Conservation (phyloP, 345 rosid species). For the Psidium friedrichsthalianum region DNA sequence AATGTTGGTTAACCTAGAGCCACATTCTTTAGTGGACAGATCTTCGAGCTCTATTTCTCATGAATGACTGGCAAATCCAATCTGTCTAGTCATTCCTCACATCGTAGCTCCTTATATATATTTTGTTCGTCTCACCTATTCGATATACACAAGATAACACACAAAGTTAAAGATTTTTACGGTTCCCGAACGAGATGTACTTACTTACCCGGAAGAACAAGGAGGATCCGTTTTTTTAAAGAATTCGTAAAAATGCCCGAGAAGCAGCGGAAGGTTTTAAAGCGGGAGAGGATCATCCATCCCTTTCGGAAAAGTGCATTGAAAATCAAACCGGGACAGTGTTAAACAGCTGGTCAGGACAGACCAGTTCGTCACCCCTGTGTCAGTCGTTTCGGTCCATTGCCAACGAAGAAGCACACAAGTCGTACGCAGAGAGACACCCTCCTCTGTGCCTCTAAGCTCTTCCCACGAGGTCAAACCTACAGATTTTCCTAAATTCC, state of each 20-base stretch:
- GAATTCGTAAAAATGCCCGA: not conserved
- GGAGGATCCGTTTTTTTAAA: not conserved
- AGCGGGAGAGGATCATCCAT: not conserved
- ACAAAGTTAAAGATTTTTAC: not conserved
- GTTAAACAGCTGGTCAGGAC: not conserved
- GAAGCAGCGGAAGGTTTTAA: not conserved
- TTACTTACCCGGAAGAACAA: not conserved
- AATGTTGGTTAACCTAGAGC: not conserved
- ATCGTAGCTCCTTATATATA: not conserved
- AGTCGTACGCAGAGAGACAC: not conserved
- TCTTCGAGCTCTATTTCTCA: not conserved
- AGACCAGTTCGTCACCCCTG: not conserved
- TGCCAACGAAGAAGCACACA: not conserved
- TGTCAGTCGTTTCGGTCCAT: not conserved
- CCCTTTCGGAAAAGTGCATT: not conserved
- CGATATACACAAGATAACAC: not conserved
- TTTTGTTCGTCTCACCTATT: not conserved
- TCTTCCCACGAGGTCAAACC: constrained; percentile 5
- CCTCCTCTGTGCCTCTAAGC: not conserved
- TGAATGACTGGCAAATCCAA: not conserved
- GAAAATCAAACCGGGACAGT: not conserved
- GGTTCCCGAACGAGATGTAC: not conserved
- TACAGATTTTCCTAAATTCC: not conserved
- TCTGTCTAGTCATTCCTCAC: not conserved
- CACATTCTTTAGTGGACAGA: not conserved